Percentiles rank a stretch among this genome's conserved stretches.
phyloP scores from a whole-genome alignment of 345 rosid species.

The Populus simonii region DNA sequence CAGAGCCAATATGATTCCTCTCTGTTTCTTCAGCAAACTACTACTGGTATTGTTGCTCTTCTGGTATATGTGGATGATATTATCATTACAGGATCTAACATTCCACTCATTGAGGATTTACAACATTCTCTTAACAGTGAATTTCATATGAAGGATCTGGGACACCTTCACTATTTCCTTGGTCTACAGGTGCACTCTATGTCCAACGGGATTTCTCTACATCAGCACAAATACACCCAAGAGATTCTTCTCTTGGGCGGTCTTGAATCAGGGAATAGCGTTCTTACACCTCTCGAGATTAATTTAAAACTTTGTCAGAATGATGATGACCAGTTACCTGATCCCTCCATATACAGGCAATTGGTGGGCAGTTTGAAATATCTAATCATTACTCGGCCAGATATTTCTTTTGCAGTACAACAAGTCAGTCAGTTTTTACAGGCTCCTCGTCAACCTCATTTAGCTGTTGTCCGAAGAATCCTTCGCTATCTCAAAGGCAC shows the following conservation, averaged over 20 bases:
- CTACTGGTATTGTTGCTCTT: background rate
- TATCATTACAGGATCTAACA: background rate
- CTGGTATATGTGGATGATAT: background rate
- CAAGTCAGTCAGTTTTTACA: background rate
- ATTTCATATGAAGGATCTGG: slow-evolving; percentile 1
- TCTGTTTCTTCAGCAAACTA: background rate
- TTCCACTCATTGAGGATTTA: background rate
- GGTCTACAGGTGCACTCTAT: background rate
- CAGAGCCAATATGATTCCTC: background rate
- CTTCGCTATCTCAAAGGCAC: background rate
- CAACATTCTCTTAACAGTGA: background rate
- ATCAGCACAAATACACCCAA: background rate
- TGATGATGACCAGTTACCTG: background rate
- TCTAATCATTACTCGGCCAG: too few species aligned
- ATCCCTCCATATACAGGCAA: background rate
- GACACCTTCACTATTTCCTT: background rate
- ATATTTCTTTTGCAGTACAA: too few species aligned
- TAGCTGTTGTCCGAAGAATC: background rate
- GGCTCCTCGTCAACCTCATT: background rate
- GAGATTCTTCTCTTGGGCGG: too few species aligned
- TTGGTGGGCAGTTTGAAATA: background rate
- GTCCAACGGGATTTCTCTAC: background rate
- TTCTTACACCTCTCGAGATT: too few species aligned
- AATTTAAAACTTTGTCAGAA: background rate
- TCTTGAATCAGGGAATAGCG: too few species aligned